Base-by-base conservation (phyloP, 108 stramenopile species). In the Chaetoceros tenuissimus region DNA sequence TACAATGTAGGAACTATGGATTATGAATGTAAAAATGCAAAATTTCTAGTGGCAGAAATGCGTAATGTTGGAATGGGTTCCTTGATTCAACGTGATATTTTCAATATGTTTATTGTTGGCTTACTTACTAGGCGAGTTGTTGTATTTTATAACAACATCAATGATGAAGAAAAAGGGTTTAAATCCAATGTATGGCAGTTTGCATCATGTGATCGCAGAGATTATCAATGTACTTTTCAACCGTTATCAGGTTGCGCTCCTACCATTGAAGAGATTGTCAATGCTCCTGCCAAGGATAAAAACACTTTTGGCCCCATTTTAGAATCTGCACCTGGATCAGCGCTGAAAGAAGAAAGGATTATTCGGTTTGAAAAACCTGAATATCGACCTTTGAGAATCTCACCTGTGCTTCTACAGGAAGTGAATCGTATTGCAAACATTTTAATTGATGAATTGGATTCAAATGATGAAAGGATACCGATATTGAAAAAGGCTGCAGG, bases 1-100 rank as follows among this genome's bases (percentile, higher is more conserved):
- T 40, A 53, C 44, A 28, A 48, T 18, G 55, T 75, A 24, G 70
- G 79, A n/a, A 28, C 30, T 24, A 75, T 80, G 56, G 79, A 80
- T 59, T 80, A 50, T 46, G 79, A 80, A 50, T 80, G 79, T 48
- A 63, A 60, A 18, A 43, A 57, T 25, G 57, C 74, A 43, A 71
- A 72, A 51, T 72, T 75, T 24, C 29, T 74, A 30, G 67, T 74
- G n/a, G 78, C 65, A 3, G 45, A 56, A n/a, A 46, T 79, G 17
- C 46, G 47, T 7, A 47, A 51, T 18, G 25, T 44, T 1, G 74
- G 79, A 3, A 34, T 80, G 45, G 79, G 79, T 34, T 66, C 73
- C 16, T 46, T 47, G 23, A 59, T 72, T 31, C 2, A 67, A 24
- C 27, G 61, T 22, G 63, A 50, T 24, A 57, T 55, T 17, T 59